Conservation (phyloP, 495 filamentous ascomycete species). For the Staphylotrichum longicolle region DNA sequence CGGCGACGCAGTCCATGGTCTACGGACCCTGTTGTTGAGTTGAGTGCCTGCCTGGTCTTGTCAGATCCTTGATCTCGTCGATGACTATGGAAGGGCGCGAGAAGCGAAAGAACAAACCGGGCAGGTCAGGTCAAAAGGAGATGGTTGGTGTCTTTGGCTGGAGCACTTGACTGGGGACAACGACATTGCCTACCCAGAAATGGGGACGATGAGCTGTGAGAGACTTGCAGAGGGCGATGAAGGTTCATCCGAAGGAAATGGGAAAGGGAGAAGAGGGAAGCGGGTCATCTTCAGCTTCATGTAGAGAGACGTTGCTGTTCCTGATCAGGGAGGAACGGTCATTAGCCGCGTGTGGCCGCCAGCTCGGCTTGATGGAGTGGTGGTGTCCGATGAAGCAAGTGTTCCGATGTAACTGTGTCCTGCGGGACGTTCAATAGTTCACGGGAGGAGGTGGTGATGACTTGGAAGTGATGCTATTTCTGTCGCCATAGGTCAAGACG, state of each 20-base stretch:
- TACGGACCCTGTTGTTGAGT: not conserved
- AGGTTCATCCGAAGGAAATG: not conserved
- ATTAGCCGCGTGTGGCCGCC: not conserved
- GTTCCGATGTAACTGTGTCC: not conserved
- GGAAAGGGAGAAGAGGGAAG: not conserved
- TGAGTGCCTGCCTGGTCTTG: not conserved
- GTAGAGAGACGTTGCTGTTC: not conserved
- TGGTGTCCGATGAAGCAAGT: not conserved
- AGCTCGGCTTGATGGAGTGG: not conserved
- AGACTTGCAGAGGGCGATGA: too few species aligned
- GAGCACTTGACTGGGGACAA: not conserved
- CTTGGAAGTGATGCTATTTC: constrained; percentile 6
- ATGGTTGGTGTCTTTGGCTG: not conserved
- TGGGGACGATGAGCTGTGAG: not conserved
- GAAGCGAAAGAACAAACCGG: not conserved
- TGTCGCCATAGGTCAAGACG: not conserved
- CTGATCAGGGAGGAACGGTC: not conserved
- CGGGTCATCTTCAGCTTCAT: constrained; percentile 5
- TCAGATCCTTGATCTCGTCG: not conserved
- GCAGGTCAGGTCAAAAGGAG: not conserved
- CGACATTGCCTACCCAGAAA: not conserved
- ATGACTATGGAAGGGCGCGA: not conserved
- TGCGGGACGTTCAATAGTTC: not conserved
- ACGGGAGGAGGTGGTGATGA: not conserved
- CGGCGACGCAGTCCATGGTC: constrained; percentile 8